Evolutionary conservation across 1,284 basidiomycete species (phyloP), one percentile per base, ranked within the genome.

Genomic region (Apiotrichum siamense): DNA sequence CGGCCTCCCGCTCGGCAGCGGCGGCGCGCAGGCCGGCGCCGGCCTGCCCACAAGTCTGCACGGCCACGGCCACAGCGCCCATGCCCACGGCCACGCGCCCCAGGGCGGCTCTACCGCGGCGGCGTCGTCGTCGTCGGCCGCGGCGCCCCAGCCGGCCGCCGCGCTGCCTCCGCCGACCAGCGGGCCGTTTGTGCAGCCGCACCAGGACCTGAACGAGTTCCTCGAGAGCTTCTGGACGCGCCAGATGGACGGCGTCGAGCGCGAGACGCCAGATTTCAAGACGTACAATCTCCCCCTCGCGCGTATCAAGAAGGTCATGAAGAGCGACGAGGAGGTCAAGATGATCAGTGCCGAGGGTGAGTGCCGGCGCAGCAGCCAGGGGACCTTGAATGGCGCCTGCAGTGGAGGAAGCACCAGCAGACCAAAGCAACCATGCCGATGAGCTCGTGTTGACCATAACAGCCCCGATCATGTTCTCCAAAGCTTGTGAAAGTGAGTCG

Each of bases 221-320:
- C 49, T 75, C 26, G 70, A 69, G 55, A 61, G 48, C 17, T 75
- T 75, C 48, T 75, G 73, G 73, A 69, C 64, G 17, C 58, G 67
- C 42, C 71, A 73, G 62, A 73, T 74, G 69, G 68, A 70, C 42
- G 57, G 52, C 24, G 70, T 72, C 15, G 73, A 75, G 56, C 55
- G 61, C 46, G 69, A 68, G 47, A 66, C 59, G 39, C 67, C 64
- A 18, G 68, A 69, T 53, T 72, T 69, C 42, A 70, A 69, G 61
- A 67, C 60, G 24, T 70, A 68, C 58, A 64, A 60, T 47, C 51
- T 72, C 20, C 73, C 73, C 10, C 50, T 96, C 29, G 91, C 91
- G 15, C 79, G 91, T 66, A 94, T 96, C 64, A 96, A 96, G 78
- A 94, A 96, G 73, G 92, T 96, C 58, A 96, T 96, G 88, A 96